Percentiles rank a stretch among this genome's conserved stretches.
These are phyloP conservation scores for Metroxylon sagu DNA, from an alignment of 176 grass and related monocot genomes.

Conservation along the genomic window DNA sequence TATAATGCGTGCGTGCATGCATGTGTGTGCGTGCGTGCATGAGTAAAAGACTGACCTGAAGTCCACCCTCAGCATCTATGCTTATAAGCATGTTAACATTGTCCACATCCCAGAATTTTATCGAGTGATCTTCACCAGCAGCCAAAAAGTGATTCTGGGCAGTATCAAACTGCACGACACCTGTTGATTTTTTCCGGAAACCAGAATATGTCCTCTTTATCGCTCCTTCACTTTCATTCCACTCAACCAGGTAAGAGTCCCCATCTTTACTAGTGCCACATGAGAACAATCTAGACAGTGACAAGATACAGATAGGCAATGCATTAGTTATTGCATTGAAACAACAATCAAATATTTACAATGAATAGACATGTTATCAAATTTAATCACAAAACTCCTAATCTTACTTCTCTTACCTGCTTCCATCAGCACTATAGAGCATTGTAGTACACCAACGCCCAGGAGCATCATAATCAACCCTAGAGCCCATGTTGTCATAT, in stretches of 20 bases:
- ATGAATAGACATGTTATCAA: too few relatives aligned
- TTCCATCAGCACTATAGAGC: slow-evolving; percentile 93
- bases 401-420: slow-evolving; percentile 47
- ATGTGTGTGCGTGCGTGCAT: too few relatives aligned
- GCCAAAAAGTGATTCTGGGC: slow-evolving; percentile 94
- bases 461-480: slow-evolving; percentile 89
- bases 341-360: too few relatives aligned
- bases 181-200: slow-evolving; percentile 65
- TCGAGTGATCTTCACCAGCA: slow-evolving; percentile 88
- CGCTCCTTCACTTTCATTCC: slow-evolving; percentile 99
- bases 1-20: too few relatives aligned
- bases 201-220: slow-evolving; percentile 84
- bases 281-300: slow-evolving; percentile 68
- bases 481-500: slow-evolving; percentile 89
- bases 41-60: slow-evolving; percentile 47
- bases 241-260: slow-evolving; percentile 86
- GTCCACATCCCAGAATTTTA: slow-evolving; percentile 97
- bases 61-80: slow-evolving; percentile 69
- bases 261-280: slow-evolving; percentile 96
- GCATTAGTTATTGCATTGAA: too few relatives aligned
- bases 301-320: too few relatives aligned
- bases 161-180: slow-evolving; percentile 89
- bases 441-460: slow-evolving; percentile 95
- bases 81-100: slow-evolving; percentile 65
- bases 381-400: too few relatives aligned